A percentile compares a stretch with the other conserved stretches of the same genome.
Evolutionary conservation across 2,329 filamentous ascomycete genomes (phyloP).

Genomic region (Cladorrhinum sp.): DNA sequence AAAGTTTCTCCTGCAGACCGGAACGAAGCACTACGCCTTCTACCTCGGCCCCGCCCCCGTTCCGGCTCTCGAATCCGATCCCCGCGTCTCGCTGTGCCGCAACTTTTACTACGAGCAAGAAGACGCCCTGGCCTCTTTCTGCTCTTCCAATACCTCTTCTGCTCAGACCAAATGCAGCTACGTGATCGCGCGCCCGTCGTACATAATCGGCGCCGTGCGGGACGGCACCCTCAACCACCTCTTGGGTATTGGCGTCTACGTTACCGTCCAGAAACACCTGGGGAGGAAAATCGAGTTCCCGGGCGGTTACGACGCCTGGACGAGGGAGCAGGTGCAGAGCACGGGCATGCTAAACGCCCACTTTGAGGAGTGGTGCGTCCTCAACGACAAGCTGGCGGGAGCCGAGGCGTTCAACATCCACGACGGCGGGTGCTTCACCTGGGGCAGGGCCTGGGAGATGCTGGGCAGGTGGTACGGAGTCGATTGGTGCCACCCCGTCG

Average conservation of each 20-base stretch:
- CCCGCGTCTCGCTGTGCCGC: constrained; percentile 41
- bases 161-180: constrained; percentile 34
- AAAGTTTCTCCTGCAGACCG: constrained; percentile 50
- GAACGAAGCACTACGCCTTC: constrained; percentile 51
- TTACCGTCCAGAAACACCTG: constrained; percentile 37
- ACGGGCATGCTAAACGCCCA: constrained; percentile 47
- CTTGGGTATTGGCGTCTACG: constrained; percentile 48
- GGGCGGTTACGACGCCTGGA: constrained; percentile 43
- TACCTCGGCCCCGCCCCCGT: constrained; percentile 44
- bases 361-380: constrained; percentile 48
- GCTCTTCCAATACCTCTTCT: no score
- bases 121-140: constrained; percentile 45
- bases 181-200: constrained; percentile 43
- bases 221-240: constrained; percentile 50
- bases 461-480: constrained; percentile 45
- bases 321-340: constrained; percentile 39
- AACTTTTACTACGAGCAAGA: constrained; percentile 58
- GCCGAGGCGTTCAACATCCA: constrained; percentile 49
- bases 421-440: constrained; percentile 45
- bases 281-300: constrained; percentile 41
- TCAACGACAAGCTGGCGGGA: constrained; percentile 37
- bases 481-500: constrained; percentile 33
- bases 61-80: constrained; percentile 46
- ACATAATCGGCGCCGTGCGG: constrained; percentile 48
- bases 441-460: constrained; percentile 47